Conservation (phyloP, 176 grass and related monocot genomes). For the Phoenix dactylifera region DNA sequence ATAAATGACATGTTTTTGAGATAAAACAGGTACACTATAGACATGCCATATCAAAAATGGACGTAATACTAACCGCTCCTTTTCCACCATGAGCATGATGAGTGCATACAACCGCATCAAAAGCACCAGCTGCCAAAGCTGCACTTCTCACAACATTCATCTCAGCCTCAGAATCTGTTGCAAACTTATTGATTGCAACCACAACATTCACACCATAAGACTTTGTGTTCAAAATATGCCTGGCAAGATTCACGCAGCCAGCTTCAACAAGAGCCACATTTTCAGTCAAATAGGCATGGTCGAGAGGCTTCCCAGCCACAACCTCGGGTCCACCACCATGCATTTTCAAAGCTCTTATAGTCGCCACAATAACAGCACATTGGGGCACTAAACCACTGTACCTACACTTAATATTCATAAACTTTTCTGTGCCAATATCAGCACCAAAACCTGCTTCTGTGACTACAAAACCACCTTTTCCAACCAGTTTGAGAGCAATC, state of each 20-base stretch:
- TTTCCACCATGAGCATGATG: constrained; percentile 97
- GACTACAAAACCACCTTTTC: constrained; percentile 90
- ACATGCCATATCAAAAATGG: no score
- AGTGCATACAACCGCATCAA: constrained; percentile 74
- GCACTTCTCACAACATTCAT: constrained; percentile 57
- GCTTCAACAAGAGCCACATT: constrained; percentile 84
- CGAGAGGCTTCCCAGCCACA: constrained; percentile 80
- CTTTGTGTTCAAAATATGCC: constrained; percentile 72
- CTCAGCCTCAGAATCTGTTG: constrained; percentile 82
- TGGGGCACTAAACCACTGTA: constrained; percentile 92
- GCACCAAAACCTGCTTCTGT: constrained; percentile 98
- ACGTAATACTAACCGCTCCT: constrained; percentile 69
- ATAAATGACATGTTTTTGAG: no score
- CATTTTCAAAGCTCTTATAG: constrained; percentile 97
- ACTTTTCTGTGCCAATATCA: constrained; percentile 98
- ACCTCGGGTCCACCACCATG: constrained; percentile 88
- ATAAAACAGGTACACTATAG: no score
- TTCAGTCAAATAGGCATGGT: constrained; percentile 79
- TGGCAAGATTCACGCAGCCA: constrained; percentile 83
- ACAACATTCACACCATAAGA: constrained; percentile 83
- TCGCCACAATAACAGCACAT: constrained; percentile 92
- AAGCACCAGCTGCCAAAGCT: constrained; percentile 74
- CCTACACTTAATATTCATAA: constrained; percentile 98
- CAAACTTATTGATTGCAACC: constrained; percentile 91
- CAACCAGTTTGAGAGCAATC: constrained; percentile 90